Percentiles rank a stretch among this genome's conserved stretches.
Conservation (phyloP, 805 yeast species). For the Suhomyces sp. region DNA sequence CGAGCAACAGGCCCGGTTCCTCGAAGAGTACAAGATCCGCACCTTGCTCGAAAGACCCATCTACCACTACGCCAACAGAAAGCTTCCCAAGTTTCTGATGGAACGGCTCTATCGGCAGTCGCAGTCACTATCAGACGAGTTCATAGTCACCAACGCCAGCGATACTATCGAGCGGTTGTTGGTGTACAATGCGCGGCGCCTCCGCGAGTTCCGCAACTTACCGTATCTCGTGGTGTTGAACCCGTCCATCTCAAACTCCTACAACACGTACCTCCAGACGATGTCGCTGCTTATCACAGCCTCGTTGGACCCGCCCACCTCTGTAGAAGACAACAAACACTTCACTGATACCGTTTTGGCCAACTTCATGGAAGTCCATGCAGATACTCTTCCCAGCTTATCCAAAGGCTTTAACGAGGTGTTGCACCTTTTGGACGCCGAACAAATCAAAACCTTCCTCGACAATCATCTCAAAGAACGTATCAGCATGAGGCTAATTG, state of each 20-base stretch:
- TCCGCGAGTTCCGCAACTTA: constrained; percentile 64
- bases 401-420: constrained; percentile 82
- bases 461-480: constrained; percentile 78
- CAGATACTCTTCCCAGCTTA: constrained; percentile 77
- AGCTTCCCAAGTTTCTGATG: constrained; percentile 52
- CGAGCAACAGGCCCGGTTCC: constrained; percentile 23
- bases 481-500: constrained; percentile 80
- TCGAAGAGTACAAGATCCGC: constrained; percentile 54
- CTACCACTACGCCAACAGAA: constrained; percentile 50
- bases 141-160: constrained; percentile 43
- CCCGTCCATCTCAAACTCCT: constrained; percentile 79
- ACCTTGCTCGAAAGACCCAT: constrained; percentile 58
- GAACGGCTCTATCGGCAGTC: constrained; percentile 46
- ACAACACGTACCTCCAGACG: constrained; percentile 69
- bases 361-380: constrained; percentile 67
- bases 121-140: constrained; percentile 35
- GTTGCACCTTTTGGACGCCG: constrained; percentile 41
- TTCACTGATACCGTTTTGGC: constrained; percentile 51
- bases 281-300: constrained; percentile 42
- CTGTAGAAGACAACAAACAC: constrained; percentile 49
- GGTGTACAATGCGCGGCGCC: constrained; percentile 65
- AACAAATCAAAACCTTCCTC: constrained; percentile 58
- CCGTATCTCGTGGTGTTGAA: constrained; percentile 85
- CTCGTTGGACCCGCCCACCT: constrained; percentile 37
- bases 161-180: constrained; percentile 57